These are phyloP conservation scores for Kandelia obovata DNA, from an alignment of 345 rosid genomes.

Conservation along the genomic window DNA sequence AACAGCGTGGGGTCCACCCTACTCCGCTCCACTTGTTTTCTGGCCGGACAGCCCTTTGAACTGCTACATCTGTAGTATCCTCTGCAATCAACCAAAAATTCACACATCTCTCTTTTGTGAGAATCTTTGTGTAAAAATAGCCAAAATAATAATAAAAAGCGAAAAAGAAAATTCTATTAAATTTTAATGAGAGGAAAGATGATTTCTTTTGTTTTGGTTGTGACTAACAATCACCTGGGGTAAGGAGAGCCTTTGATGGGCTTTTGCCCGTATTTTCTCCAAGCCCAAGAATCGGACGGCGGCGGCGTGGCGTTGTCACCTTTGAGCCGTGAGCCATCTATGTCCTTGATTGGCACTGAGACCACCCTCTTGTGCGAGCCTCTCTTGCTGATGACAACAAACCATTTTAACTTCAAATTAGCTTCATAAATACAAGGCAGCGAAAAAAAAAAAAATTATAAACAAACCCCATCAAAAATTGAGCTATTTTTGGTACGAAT, in stretches of 20 bases:
- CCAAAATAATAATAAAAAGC: no score
- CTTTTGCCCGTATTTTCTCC: constrained; percentile 98
- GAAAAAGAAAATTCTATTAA: no score
- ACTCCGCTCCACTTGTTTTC: constrained; percentile 95
- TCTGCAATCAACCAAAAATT: constrained; percentile 28
- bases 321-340: constrained; percentile 64
- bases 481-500: no score
- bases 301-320: constrained; percentile 70
- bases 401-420: no score
- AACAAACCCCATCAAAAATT: background rate
- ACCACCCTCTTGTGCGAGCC: constrained; percentile 70
- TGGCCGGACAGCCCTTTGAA: constrained; percentile 94
- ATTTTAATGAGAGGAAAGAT: no score
- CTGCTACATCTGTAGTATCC: constrained; percentile 96
- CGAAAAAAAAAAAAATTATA: background rate
- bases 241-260: constrained; percentile 95
- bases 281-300: constrained; percentile 97
- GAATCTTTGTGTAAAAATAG: no score
- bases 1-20: constrained; percentile 81
- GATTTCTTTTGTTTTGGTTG: background rate
- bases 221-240: constrained; percentile 62
- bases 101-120: no score
- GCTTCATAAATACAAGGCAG: background rate
- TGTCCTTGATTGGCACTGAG: constrained; percentile 79
- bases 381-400: constrained; percentile 44